These are phyloP conservation scores for Ophiostoma sp. DNA, from an alignment of 2,329 filamentous ascomycete species.

Conservation along the genomic window DNA sequence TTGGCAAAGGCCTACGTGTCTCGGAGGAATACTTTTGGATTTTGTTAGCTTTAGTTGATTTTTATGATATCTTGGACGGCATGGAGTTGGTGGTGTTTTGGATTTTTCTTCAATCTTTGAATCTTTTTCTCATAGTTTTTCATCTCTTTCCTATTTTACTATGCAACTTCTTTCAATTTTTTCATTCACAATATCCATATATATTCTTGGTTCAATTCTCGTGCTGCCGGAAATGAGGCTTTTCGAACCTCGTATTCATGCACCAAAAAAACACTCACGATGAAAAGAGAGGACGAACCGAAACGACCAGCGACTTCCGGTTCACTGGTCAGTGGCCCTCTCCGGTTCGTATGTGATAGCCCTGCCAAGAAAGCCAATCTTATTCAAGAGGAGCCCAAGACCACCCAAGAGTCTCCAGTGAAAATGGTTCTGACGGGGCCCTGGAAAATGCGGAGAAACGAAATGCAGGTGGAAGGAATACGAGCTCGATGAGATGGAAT, in stretches of 20 bases:
- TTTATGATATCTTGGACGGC: slow-evolving; percentile 16
- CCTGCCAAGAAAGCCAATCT: slow-evolving; percentile 18
- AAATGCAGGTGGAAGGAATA: background rate
- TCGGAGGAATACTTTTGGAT: background rate
- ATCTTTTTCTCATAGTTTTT: background rate
- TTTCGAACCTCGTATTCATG: background rate
- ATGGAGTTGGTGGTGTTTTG: slow-evolving; percentile 20
- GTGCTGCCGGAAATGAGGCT: background rate
- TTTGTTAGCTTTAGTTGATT: background rate
- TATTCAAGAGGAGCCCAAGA: background rate
- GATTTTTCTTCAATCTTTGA: background rate
- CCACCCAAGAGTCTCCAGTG: background rate
- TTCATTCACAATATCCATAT: background rate
- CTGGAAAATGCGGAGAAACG: background rate
- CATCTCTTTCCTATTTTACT: background rate
- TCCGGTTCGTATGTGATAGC: background rate
- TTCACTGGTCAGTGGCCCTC: background rate
- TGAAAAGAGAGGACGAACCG: background rate
- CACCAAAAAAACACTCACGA: background rate
- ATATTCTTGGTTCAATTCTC: background rate
- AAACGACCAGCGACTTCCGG: background rate
- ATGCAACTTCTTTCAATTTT: background rate
- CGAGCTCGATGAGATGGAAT: background rate
- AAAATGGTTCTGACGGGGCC: background rate
- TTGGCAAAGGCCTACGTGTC: background rate